Conservation (phyloP, 2,329 filamentous ascomycete species). For the Didymella segeticola region DNA sequence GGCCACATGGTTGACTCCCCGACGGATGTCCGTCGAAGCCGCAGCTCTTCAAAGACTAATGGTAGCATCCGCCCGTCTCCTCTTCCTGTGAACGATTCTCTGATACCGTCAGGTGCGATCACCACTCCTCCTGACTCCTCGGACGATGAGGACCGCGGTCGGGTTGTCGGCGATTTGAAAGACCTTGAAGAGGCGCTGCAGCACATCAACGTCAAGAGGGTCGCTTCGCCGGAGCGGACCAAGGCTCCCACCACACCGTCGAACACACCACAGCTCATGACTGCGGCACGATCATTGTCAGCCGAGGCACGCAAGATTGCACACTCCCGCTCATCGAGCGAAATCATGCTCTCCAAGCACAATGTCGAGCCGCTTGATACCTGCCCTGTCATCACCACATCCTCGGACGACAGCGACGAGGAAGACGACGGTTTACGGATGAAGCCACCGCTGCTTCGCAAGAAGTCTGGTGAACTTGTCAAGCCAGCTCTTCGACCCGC, state of each 20-base stretch:
- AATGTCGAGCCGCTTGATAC: conserved; percentile 51
- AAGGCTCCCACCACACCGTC: conserved; percentile 25
- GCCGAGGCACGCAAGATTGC: conserved; percentile 66
- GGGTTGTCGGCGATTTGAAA: conserved; percentile 55
- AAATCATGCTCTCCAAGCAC: conserved; percentile 59
- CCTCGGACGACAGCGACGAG: conserved; percentile 60
- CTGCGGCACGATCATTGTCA: conserved; percentile 51
- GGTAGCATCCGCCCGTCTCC: conserved; percentile 81
- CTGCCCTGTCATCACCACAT: conserved; percentile 51
- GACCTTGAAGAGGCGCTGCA: conserved; percentile 85
- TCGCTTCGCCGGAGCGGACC: conserved; percentile 61
- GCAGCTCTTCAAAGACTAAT: conserved; percentile 49
- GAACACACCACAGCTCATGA: conserved; percentile 27
- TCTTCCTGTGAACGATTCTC: conserved; percentile 76
- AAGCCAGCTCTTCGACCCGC: conserved; percentile 85
- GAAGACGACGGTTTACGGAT: conserved; percentile 63
- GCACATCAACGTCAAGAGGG: conserved; percentile 72
- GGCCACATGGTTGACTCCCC: conserved; percentile 24
- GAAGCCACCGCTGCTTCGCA: conserved; percentile 93
- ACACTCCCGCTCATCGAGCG: conserved; percentile 66
- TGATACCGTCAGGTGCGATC: conserved; percentile 82
- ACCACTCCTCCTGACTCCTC: conserved; percentile 93
- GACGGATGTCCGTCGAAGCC: conserved; percentile 29
- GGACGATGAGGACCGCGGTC: conserved; percentile 78
- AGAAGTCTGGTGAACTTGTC: conserved; percentile 97